Evolutionary conservation across 306 rosid species (phyloP).

Genomic region (Prunus armeniaca): DNA sequence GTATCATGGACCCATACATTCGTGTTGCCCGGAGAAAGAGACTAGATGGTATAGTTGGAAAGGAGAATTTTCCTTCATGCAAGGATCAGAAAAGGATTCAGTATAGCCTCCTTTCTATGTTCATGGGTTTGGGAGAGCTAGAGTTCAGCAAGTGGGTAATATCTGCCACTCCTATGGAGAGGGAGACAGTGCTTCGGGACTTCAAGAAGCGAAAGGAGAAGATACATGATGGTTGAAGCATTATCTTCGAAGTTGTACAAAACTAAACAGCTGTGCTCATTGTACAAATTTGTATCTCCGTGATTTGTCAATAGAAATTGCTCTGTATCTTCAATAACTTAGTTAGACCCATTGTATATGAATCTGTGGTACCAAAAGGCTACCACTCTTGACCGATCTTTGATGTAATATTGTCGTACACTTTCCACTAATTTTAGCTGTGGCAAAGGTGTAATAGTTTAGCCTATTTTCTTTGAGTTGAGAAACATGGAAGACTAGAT

Average conservation of each 20-base stretch:
- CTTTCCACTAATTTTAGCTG: not conserved
- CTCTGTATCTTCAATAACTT: not conserved
- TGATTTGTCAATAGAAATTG: not conserved
- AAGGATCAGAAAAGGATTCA: constrained; percentile 54
- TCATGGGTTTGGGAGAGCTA: constrained; percentile 61
- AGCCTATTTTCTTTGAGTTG: not conserved
- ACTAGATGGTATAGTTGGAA: constrained; percentile 25
- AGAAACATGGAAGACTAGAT: not conserved
- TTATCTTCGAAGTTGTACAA: not conserved
- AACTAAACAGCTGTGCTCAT: not conserved
- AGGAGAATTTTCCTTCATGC: constrained; percentile 30
- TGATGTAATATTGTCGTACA: not conserved
- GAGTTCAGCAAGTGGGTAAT: constrained; percentile 85
- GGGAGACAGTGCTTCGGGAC: constrained; percentile 59
- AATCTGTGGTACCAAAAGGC: not conserved
- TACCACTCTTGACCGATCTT: not conserved
- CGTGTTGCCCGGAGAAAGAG: constrained; percentile 29
- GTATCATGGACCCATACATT: constrained; percentile 25
- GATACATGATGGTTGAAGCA: constrained; percentile 16
- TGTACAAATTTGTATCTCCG: not conserved
- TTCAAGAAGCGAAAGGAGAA: constrained; percentile 57
- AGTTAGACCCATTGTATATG: not conserved
- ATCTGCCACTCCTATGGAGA: constrained; percentile 60
- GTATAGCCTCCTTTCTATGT: constrained; percentile 56
- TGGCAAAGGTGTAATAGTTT: not conserved